Evolutionary conservation across 805 yeast species (phyloP).

Genomic region (Candida caryicola): DNA sequence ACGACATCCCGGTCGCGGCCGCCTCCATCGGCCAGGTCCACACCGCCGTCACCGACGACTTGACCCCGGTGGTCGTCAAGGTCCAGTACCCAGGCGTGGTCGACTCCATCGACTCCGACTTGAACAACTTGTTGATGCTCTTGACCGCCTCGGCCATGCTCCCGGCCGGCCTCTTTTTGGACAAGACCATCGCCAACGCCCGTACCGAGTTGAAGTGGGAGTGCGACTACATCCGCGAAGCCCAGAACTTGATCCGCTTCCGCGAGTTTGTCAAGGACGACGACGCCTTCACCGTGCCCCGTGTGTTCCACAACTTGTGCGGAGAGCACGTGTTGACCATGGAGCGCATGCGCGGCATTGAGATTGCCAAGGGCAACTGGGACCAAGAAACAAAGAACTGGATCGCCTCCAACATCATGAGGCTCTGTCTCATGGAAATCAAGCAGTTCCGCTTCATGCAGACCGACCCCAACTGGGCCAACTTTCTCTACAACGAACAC

Average conservation of each 20-base stretch:
- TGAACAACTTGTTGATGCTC: conserved; percentile 77
- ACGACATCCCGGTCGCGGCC: conserved; percentile 91
- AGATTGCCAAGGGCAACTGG: conserved; percentile 74
- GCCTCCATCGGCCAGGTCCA: conserved; percentile 98
- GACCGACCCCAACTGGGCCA: conserved; percentile 99
- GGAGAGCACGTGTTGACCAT: conserved; percentile 85
- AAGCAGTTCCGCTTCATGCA: conserved; percentile 89
- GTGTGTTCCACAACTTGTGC: conserved; percentile 70
- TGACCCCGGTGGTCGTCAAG: conserved; percentile 83
- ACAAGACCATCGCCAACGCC: conserved; percentile 89
- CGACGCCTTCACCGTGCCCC: conserved; percentile 75
- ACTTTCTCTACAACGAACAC: conserved; percentile 76
- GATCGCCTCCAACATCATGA: conserved; percentile 84
- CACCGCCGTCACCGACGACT: conserved; percentile 64
- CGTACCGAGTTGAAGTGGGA: conserved; percentile 95
- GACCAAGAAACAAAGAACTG: conserved; percentile 71
- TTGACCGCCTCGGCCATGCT: conserved; percentile 81
- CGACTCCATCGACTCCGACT: conserved; percentile 88
- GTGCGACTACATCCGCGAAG: conserved; percentile 92
- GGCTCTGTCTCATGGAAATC: conserved; percentile 81
- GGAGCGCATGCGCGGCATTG: conserved; percentile 82
- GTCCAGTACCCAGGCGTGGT: conserved; percentile 98
- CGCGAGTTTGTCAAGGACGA: conserved; percentile 50
- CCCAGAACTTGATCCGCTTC: conserved; percentile 69
- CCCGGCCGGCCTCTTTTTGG: conserved; percentile 90